Evolutionary conservation across 139 green algal species (phyloP).

Genomic region (Chlamydomonas sp.): DNA sequence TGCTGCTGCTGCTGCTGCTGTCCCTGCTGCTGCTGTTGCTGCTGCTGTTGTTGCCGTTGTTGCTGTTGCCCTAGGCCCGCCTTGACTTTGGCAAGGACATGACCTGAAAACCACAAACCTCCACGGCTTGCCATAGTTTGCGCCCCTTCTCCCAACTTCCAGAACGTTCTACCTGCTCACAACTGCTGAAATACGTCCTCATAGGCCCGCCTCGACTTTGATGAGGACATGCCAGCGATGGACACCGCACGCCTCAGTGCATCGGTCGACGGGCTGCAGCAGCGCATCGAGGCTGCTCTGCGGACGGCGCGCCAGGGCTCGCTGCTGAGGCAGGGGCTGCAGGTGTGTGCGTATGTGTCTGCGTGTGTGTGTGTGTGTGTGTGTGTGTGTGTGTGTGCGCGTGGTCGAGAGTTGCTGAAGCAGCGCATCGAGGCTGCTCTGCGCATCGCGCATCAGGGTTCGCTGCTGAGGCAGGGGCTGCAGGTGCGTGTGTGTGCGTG

Average conservation of each 20-base stretch:
- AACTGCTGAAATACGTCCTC: background rate
- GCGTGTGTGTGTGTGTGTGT: no score
- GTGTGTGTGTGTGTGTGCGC: no score
- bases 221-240: slow-evolving; percentile 85
- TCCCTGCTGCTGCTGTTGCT: no score
- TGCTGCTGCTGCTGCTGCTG: no score
- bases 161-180: background rate
- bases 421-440: slow-evolving; percentile 46
- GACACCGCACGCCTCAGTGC: slow-evolving; percentile 43
- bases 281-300: slow-evolving; percentile 46
- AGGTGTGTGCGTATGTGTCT: slow-evolving; percentile 26
- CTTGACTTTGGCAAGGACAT: slow-evolving; percentile 1
- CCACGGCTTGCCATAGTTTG: no score
- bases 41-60: no score
- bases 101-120: no score
- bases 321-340: slow-evolving; percentile 63
- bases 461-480: slow-evolving; percentile 62
- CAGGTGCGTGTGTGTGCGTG: slow-evolving; percentile 30
- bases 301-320: slow-evolving; percentile 53
- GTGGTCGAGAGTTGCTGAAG: no score
- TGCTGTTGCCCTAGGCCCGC: no score
- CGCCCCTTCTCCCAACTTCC: no score
- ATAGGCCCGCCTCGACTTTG: slow-evolving; percentile 75
- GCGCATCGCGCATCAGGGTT: slow-evolving; percentile 52
- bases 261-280: slow-evolving; percentile 25